Conservation (phyloP, 306 rosid genomes). For the Pterocarpus santalinus region DNA sequence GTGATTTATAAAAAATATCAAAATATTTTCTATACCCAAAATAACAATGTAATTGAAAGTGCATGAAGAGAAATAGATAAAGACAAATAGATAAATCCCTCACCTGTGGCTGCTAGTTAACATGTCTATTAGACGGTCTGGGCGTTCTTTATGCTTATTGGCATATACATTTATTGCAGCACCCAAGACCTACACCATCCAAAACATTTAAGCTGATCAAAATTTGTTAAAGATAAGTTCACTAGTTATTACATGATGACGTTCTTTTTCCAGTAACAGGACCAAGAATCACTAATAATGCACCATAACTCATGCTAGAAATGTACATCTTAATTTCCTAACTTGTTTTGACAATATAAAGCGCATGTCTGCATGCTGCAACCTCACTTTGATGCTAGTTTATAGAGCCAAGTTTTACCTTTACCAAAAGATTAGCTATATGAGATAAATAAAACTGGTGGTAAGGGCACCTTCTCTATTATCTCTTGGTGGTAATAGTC, state of each 20-base stretch:
- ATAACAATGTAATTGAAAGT: slow-evolving; percentile 20
- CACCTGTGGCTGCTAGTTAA: slow-evolving; percentile 97
- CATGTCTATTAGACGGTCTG: slow-evolving; percentile 98
- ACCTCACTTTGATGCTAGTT: neutral
- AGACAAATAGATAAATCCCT: neutral
- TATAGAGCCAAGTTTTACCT: slow-evolving; percentile 22
- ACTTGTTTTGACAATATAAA: slow-evolving; percentile 32
- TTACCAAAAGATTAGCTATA: slow-evolving; percentile 16
- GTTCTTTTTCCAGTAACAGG: slow-evolving; percentile 14
- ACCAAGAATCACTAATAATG: slow-evolving; percentile 13
- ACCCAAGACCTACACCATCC: slow-evolving; percentile 82
- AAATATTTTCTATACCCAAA: neutral
- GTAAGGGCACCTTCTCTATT: neutral
- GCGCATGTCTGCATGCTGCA: slow-evolving; percentile 17
- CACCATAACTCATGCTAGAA: slow-evolving; percentile 25
- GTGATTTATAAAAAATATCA: neutral
- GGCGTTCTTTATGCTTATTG: slow-evolving; percentile 97
- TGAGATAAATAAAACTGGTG: slow-evolving; percentile 12
- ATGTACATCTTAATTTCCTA: slow-evolving; percentile 21
- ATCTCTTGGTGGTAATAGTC: slow-evolving; percentile 11
- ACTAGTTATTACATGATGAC: slow-evolving; percentile 1
- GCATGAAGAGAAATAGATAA: neutral
- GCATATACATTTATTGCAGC: slow-evolving; percentile 98
- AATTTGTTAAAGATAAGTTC: slow-evolving; percentile 27
- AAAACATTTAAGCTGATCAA: slow-evolving; percentile 39